Percentiles rank a stretch among this genome's conserved stretches.
Evolutionary conservation across 192 early-diverging fungal genomes (phyloP).

Genomic region (Coemansia sp.): DNA sequence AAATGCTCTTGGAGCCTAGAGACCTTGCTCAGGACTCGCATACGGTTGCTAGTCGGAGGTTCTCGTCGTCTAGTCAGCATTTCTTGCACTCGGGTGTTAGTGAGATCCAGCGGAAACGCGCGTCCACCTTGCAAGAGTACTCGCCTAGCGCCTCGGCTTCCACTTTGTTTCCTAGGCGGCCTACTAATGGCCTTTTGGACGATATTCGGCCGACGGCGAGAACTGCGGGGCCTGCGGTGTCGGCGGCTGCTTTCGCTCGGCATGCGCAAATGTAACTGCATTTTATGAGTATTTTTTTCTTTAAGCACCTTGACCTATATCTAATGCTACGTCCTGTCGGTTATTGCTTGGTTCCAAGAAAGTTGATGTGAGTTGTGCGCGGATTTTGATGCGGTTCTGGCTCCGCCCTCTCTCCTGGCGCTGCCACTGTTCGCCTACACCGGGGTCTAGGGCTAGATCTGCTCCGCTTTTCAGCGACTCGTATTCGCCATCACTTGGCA

Average conservation of each 20-base stretch:
- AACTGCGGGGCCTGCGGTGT: not conserved
- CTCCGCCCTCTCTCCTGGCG: constrained; percentile 12
- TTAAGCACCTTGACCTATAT: not conserved
- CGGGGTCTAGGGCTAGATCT: not conserved
- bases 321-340: not conserved
- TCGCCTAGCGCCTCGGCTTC: constrained; percentile 2
- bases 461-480: not conserved
- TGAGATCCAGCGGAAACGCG: constrained; percentile 42
- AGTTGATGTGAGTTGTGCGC: not conserved
- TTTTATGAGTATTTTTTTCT: not conserved
- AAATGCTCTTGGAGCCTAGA: constrained; percentile 5
- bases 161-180: constrained; percentile 33
- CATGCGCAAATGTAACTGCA: not conserved
- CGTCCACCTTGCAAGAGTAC: constrained; percentile 46
- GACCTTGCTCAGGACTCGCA: not conserved
- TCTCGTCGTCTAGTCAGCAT: constrained; percentile 34
- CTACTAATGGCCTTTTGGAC: constrained; percentile 36
- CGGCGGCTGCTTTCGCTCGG: not conserved
- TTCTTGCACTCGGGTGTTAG: not conserved
- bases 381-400: constrained; percentile 8
- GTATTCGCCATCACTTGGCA: constrained; percentile 2
- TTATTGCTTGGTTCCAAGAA: not conserved
- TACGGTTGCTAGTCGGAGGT: constrained; percentile 11
- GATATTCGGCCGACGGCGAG: constrained; percentile 14
- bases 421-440: constrained; percentile 6